These are phyloP conservation scores for Phellopilus nigrolimitatus DNA, from an alignment of 1,284 basidiomycete genomes.

Conservation along the genomic window DNA sequence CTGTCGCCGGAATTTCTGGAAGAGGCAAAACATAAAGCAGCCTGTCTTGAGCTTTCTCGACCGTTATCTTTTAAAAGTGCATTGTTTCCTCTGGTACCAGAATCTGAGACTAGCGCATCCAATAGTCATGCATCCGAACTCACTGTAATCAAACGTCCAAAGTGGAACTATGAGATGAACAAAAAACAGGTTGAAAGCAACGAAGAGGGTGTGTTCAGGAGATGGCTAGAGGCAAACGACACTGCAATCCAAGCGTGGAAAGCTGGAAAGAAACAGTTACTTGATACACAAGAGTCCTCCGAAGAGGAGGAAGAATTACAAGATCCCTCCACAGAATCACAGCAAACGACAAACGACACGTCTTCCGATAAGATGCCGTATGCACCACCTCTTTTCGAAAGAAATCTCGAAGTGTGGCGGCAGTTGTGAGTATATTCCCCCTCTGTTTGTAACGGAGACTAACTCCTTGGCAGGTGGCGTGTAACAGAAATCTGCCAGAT, in stretches of 20 bases:
- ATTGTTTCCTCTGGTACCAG: constrained; percentile 36
- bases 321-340: constrained; percentile 23
- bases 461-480: constrained; percentile 59
- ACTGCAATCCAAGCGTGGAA: constrained; percentile 51
- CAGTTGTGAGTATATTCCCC: constrained; percentile 61
- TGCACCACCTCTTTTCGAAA: constrained; percentile 78
- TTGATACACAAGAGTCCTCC: constrained; percentile 19
- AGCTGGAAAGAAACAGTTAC: constrained; percentile 18
- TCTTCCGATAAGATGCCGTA: constrained; percentile 40
- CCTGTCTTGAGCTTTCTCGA: constrained; percentile 47
- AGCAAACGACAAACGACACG: constrained; percentile 23
- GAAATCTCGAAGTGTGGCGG: constrained; percentile 89
- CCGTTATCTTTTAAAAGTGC: constrained; percentile 49
- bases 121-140: constrained; percentile 26
- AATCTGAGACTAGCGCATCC: constrained; percentile 15
- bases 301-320: constrained; percentile 5
- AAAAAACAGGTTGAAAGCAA: constrained; percentile 86
- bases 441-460: constrained; percentile 11
- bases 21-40: constrained; percentile 54
- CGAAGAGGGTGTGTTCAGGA: constrained; percentile 73
- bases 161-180: constrained; percentile 78
- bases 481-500: constrained; percentile 84
- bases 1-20: constrained; percentile 62
- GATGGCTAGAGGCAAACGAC: constrained; percentile 69
- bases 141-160: constrained; percentile 50